Evolutionary conservation across 257 asterid genomes (phyloP), one percentile per base, ranked within the genome.

Genomic region (Vinca minor): DNA sequence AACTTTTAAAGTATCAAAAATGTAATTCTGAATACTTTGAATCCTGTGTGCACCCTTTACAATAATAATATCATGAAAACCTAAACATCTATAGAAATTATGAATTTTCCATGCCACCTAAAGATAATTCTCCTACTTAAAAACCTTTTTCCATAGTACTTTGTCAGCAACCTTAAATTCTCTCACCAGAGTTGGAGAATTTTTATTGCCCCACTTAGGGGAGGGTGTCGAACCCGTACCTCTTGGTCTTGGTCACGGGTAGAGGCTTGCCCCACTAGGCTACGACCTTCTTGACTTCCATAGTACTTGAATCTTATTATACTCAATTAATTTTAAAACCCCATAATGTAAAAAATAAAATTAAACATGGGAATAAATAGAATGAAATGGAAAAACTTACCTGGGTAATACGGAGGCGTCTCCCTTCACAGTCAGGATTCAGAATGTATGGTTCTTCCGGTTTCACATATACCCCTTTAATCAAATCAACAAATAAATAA

Each of bases 351-450:
- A 1, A n/a, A 57, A 5, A 49, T 1, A 5, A 57, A 32, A 0
- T 39, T 39, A 11, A 57, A 17, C 3, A 31, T 15, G 4, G 3
- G 3, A 57, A 3, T 18, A 57, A 17, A 15, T 34, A 21, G 17
- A n/a, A n/a, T 49, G 23, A 49, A 49, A 23, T 21, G 12, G 32
- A 57, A 18, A 6, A 1, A 23, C 17, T 15, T 34, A 58, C 63
- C 63, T 58, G 63, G 7, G 63, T 52, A 36, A 58, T 58, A n/a
- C 45, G 63, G n/a, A 58, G 46, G 8, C 63, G 63, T 1, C 45
- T 38, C 26, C 63, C 46, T 14, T 38, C 44, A 58, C 5, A 13
- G 25, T 52, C 58, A 3, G 63, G 46, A 4, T 58, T 58, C 17
- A 58, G 17, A 5, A 8, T 20, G 45, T 58, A 58, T n/a, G 46